Evolutionary conservation across 164 flowering plant species (phyloP).

Genomic region (Piper longum): DNA sequence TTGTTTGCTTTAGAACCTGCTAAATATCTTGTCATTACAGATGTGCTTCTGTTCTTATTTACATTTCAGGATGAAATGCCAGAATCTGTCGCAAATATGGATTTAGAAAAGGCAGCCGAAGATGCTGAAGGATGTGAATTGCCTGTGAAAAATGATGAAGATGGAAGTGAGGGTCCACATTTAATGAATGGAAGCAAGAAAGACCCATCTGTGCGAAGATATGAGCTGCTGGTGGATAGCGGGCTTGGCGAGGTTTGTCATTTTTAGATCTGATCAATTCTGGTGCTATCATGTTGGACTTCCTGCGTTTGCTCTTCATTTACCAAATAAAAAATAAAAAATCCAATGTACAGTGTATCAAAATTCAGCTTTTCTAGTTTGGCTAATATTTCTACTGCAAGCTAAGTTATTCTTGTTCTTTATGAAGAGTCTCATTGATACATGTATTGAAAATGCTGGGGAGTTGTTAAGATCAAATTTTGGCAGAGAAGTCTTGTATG

Average conservation of each 20-base stretch:
- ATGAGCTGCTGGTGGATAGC: constrained; percentile 60
- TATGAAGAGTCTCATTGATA: constrained; percentile 51
- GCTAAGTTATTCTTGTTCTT: constrained; percentile 2
- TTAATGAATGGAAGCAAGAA: constrained; percentile 64
- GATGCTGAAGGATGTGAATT: constrained; percentile 18
- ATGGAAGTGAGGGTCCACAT: constrained; percentile 6
- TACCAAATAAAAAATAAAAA: neutral
- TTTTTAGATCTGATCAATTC: neutral
- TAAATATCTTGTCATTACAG: neutral
- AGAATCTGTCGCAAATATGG: constrained; percentile 11
- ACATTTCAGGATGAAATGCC: constrained; percentile 26
- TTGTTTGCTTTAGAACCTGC: neutral
- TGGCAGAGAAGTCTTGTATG: constrained; percentile 80
- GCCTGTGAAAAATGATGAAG: constrained; percentile 13
- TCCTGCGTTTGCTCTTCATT: too few relatives aligned
- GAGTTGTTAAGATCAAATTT: constrained; percentile 61
- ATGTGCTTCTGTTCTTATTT: neutral
- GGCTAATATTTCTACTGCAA: neutral
- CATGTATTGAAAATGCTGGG: constrained; percentile 54
- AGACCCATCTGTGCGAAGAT: constrained; percentile 65
- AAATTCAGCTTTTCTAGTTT: neutral
- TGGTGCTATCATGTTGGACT: too few relatives aligned
- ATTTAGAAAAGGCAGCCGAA: constrained; percentile 8
- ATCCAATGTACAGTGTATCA: neutral
- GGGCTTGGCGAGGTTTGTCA: constrained; percentile 88